Percentiles rank a stretch among this genome's conserved stretches.
These are phyloP conservation scores for Lactarius psammicola DNA, from an alignment of 768 basidiomycete genomes.

Conservation along the genomic window DNA sequence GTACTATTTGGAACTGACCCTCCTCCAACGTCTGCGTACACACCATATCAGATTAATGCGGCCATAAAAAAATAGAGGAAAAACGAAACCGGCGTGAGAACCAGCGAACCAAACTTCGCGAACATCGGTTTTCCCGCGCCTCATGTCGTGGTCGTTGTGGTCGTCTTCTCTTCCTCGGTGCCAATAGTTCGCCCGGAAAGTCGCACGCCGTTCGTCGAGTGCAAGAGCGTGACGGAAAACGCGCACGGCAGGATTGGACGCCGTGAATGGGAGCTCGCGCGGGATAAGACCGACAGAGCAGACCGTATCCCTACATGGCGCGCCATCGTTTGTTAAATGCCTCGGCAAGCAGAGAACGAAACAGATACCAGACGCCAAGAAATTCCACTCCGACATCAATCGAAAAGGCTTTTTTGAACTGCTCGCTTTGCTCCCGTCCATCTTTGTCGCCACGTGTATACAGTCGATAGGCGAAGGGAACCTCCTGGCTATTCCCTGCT, in stretches of 20 bases:
- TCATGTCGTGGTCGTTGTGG: constrained; percentile 40
- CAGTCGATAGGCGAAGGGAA: constrained; percentile 78
- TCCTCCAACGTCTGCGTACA: constrained; percentile 57
- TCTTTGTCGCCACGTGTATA: constrained; percentile 54
- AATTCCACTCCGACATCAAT: too few species aligned
- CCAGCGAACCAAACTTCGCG: constrained; percentile 83
- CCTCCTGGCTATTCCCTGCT: constrained; percentile 66
- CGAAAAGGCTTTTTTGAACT: too few species aligned
- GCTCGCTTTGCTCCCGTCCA: constrained; percentile 62
- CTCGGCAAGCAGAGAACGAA: background rate
- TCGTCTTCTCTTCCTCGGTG: constrained; percentile 37
- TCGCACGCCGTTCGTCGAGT: constrained; percentile 65
- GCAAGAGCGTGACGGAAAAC: constrained; percentile 70
- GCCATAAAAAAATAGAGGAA: constrained; percentile 24
- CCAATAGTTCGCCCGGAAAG: constrained; percentile 43
- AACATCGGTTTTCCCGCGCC: constrained; percentile 48
- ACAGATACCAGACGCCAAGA: constrained; percentile 65
- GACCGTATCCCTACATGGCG: constrained; percentile 62
- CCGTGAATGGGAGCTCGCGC: constrained; percentile 75
- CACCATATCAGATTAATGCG: background rate
- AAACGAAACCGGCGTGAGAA: constrained; percentile 56
- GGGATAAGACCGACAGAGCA: constrained; percentile 60
- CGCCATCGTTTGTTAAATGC: constrained; percentile 10
- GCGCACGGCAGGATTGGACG: constrained; percentile 55
- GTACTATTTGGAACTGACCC: too few species aligned